Base-by-base conservation (phyloP, 225 moss, liverwort and hornwort genomes). In the Pseudisothecium myosuroides region DNA sequence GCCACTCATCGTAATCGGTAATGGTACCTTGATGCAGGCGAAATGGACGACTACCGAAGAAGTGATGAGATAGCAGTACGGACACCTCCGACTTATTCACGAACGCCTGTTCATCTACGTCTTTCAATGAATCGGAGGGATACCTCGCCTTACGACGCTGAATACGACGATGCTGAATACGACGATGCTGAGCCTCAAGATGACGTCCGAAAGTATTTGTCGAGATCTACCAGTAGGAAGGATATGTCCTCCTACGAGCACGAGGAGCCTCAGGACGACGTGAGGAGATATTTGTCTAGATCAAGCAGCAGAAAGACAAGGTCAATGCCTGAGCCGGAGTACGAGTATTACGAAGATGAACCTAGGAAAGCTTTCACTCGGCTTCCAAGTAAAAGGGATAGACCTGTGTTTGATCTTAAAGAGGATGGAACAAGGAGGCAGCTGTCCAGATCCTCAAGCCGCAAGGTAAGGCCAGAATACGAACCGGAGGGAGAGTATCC, bases 61-160 rank as follows among this genome's bases (percentile, higher is more conserved):
- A 88, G 91, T 64, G 96, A 97, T 56, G 97, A 96, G 81, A 90
- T 93, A 36, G 87, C 90, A 60, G 94, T 94, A 64, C 91, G 88
- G 55, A 96, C 96, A 71, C 96, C 96, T 64, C 92, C 94, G 27
- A 95, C 92, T 78, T 93, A 90, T 80, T 85, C 93, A 76, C 93
- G 96, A 92, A 96, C 93, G 86, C 97, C 98, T 63, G 97, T 96
- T 36, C 95, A 95, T 71, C 88, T 97, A 79, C 95, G 97, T 81
- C 95, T 98, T 62, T 96, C 97, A 50, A 96, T 99, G 90, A 94
- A 92, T 87, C 95, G 94, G 89, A 97, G 95, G 88, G 93, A 93
- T 7, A 84, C 90, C 41, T 93, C 94, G 72, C 92, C 94, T 19
- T 89, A 84, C 83, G 94, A 88, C 62, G 90, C 90, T 83, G 93